Conservation (phyloP, 192 early-diverging fungal species). For the Diversispora epigaea region DNA sequence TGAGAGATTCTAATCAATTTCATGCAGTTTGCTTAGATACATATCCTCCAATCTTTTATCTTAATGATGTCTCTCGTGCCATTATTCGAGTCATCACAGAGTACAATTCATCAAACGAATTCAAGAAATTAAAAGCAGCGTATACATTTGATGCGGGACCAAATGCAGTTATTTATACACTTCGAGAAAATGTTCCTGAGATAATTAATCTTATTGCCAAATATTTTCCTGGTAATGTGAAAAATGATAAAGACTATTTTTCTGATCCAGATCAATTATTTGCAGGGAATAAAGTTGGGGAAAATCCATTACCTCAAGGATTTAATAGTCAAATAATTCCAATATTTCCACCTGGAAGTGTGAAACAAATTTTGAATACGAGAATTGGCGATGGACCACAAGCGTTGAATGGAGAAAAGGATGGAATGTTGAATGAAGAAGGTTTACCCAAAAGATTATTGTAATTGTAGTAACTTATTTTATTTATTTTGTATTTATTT, state of each 20-base stretch:
- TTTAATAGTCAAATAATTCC: conserved; percentile 57
- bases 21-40: conserved; percentile 99
- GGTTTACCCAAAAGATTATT: neutral
- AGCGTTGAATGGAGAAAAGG: conserved; percentile 36
- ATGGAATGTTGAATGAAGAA: conserved; percentile 8
- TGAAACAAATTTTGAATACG: conserved; percentile 89
- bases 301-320: conserved; percentile 44
- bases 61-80: conserved; percentile 92
- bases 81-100: conserved; percentile 82
- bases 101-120: conserved; percentile 56
- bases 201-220: conserved; percentile 80
- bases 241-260: conserved; percentile 50
- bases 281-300: conserved; percentile 27
- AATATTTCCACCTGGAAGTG: conserved; percentile 65
- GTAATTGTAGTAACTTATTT: neutral
- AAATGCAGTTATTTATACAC: conserved; percentile 95
- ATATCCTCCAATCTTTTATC: conserved; percentile 95
- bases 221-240: conserved; percentile 73
- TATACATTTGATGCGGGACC: conserved; percentile 99
- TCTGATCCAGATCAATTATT: conserved; percentile 52
- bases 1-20: conserved; percentile 99
- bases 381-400: conserved; percentile 92
- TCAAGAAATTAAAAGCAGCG: conserved; percentile 72
- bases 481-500: too few relatives aligned
- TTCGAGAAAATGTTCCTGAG: conserved; percentile 76